phyloP scores from a whole-genome alignment of 192 early-diverging fungal genomes.

The Kappamyces sp. region DNA sequence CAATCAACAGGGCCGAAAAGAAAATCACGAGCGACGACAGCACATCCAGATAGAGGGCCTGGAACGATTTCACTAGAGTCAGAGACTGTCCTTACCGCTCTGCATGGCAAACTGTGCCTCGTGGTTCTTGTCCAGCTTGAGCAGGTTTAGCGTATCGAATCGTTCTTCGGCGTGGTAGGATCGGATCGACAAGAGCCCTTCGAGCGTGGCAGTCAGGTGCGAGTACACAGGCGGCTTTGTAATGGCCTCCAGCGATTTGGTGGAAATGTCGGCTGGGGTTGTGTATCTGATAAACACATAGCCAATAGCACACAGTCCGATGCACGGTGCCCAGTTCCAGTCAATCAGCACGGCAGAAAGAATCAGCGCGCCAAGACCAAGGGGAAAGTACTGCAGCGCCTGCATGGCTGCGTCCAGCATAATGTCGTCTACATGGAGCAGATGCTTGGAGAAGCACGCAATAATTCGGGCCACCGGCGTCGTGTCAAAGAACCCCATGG shows the following conservation, averaged over 20 bases:
- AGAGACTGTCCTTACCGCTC: conserved; percentile 11
- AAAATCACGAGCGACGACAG: conserved; percentile 53
- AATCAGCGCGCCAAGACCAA: conserved; percentile 49
- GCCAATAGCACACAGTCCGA: conserved; percentile 35
- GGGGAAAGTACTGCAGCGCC: conserved; percentile 44
- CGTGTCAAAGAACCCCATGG: conserved; percentile 54
- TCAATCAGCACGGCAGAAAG: conserved; percentile 59
- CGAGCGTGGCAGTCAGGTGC: conserved; percentile 60
- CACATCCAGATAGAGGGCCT: conserved; percentile 50
- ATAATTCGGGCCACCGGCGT: conserved; percentile 58
- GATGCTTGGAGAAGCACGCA: conserved; percentile 47
- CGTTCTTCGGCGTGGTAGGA: conserved; percentile 54
- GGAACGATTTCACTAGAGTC: conserved; percentile 41
- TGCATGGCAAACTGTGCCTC: conserved; percentile 46
- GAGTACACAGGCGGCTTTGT: conserved; percentile 60
- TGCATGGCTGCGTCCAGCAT: conserved; percentile 48
- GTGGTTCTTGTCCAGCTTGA: conserved; percentile 52
- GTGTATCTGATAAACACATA: conserved; percentile 38
- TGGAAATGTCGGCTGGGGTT: conserved; percentile 32
- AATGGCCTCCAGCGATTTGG: conserved; percentile 51
- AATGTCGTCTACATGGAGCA: conserved; percentile 45
- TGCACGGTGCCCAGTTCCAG: conserved; percentile 49
- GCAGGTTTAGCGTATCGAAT: conserved; percentile 53
- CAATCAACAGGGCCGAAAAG: conserved; percentile 49
- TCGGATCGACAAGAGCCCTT: conserved; percentile 60